Evolutionary conservation across 2,329 filamentous ascomycete genomes (phyloP), one percentile per base, ranked within the genome.

Genomic region (Botrytis cinerea): DNA sequence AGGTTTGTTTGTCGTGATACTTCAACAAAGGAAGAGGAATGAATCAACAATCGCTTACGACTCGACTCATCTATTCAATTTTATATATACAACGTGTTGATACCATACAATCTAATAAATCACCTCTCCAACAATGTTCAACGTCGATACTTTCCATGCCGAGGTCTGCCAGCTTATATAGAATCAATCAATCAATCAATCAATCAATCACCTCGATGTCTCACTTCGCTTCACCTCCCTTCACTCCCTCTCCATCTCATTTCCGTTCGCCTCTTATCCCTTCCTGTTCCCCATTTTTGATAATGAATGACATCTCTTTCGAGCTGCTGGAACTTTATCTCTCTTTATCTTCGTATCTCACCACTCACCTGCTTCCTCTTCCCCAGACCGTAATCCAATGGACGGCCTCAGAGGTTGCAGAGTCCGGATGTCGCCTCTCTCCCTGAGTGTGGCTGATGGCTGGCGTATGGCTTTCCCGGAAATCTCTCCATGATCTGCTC

Each of bases 301-400:
- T 69, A 61, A 61, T 22, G 59, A 38, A 20, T 59, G 35, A 16
- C 66, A 28, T 69, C 48, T 69, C 48, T 40, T 20, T 69, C 7
- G 45, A 57, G 16, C n/a, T 18, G 35, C 5, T 12, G 14, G 4
- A 18, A 4, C 2, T 16, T 32, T 2, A 32, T 46, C n/a, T 46
- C 18, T 46, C 62, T 35, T 18, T 40, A 28, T 57, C 40, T 70
- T 61, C 57, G 68, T 70, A 70, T 70, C 68, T 48, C n/a, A 22
- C 40, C 68, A 62, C 22, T 43, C 28, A 25, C 14, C 35, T n/a
- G 1, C n/a, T 18, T n/a, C 51, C 16, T 28, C 45, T 61, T n/a
- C 43, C 28, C 59, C 54, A 69, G 40, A 63, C 38, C 64, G 16
- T 18, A n/a, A 51, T n/a, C 32, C 46, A 38, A n/a, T 7, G 28